Evolutionary conservation across 2,329 filamentous ascomycete genomes (phyloP).

Genomic region (Penicillium sp.): DNA sequence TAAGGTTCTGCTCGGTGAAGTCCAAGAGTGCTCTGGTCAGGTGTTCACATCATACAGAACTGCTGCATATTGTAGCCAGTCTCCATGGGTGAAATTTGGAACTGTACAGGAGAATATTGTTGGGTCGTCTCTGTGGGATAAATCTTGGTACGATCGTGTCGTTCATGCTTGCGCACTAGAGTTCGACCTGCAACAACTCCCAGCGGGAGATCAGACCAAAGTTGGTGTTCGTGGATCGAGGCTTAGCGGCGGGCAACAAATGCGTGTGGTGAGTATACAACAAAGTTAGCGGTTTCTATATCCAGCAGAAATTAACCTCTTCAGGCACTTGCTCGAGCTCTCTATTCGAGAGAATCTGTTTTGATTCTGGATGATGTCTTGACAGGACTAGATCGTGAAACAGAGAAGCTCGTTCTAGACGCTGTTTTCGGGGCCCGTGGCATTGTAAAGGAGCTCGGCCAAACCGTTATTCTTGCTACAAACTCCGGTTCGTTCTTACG

Average conservation of each 20-base stretch:
- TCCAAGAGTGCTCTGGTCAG: slow-evolving; percentile 1
- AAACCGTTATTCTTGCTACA: slow-evolving; percentile 36
- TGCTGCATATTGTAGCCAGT: slow-evolving; percentile 25
- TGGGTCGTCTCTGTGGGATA: slow-evolving; percentile 23
- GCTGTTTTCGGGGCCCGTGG: slow-evolving; percentile 43
- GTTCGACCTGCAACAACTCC: slow-evolving; percentile 29
- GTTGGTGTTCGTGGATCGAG: slow-evolving; percentile 45
- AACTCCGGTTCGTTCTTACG: slow-evolving; percentile 19
- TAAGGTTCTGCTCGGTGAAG: slow-evolving; percentile 34
- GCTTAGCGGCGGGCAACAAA: slow-evolving; percentile 49
- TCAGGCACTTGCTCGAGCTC: slow-evolving; percentile 44
- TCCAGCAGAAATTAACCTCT: slow-evolving; percentile 8
- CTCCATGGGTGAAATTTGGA: slow-evolving; percentile 21
- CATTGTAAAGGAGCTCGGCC: slow-evolving; percentile 33
- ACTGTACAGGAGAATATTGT: slow-evolving; percentile 28
- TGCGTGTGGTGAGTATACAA: slow-evolving; percentile 34
- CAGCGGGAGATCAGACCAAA: slow-evolving; percentile 33
- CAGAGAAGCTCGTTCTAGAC: slow-evolving; percentile 42
- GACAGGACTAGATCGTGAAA: slow-evolving; percentile 45
- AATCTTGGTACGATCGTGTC: slow-evolving; percentile 30
- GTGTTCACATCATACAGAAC: background rate
- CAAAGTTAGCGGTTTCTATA: slow-evolving; percentile 39
- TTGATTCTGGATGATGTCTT: slow-evolving; percentile 49
- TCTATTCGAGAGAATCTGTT: slow-evolving; percentile 44
- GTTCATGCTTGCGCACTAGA: slow-evolving; percentile 28